Percentiles rank a stretch among this genome's conserved stretches.
Evolutionary conservation across 371 early-diverging fungal genomes (phyloP).

Genomic region (Synchytrium microbalum): DNA sequence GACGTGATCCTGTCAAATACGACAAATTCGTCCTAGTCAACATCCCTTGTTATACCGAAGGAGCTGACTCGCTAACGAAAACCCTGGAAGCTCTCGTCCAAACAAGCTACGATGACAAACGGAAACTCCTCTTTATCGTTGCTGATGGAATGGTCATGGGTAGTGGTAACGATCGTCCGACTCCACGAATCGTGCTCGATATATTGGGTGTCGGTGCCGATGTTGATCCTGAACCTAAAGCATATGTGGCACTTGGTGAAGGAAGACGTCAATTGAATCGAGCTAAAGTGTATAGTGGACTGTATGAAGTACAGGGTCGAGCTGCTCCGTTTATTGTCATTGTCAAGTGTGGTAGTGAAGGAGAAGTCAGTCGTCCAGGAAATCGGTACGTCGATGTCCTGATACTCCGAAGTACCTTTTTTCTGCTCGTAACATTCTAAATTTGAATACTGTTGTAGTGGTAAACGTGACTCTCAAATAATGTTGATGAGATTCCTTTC

Average conservation of each 20-base stretch:
- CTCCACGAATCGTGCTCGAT: slow-evolving; percentile 93
- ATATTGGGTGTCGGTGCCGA: slow-evolving; percentile 80
- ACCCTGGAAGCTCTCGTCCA: slow-evolving; percentile 94
- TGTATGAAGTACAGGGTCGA: slow-evolving; percentile 81
- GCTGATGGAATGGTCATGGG: slow-evolving; percentile 86
- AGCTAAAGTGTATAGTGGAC: slow-evolving; percentile 96
- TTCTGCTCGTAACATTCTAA: slow-evolving; percentile 92
- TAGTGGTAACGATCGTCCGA: slow-evolving; percentile 93
- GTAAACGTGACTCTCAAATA: slow-evolving; percentile 99
- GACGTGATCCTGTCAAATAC: slow-evolving; percentile 55
- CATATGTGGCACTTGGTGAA: slow-evolving; percentile 72
- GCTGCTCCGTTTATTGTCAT: slow-evolving; percentile 90
- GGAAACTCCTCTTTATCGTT: slow-evolving; percentile 88
- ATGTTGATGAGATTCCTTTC: slow-evolving; percentile 98
- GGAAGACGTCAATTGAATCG: slow-evolving; percentile 76
- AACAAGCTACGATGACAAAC: slow-evolving; percentile 91
- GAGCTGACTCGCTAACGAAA: slow-evolving; percentile 52
- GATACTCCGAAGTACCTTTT: slow-evolving; percentile 96
- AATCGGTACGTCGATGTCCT: slow-evolving; percentile 73
- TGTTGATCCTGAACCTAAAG: slow-evolving; percentile 73
- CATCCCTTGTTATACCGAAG: slow-evolving; percentile 89
- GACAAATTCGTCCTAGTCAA: slow-evolving; percentile 67
- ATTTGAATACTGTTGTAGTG: slow-evolving; percentile 89
- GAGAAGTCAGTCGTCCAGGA: slow-evolving; percentile 79
- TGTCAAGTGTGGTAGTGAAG: slow-evolving; percentile 84